Conservation (phyloP, 1,284 basidiomycete genomes). For the Boletus sp. region DNA sequence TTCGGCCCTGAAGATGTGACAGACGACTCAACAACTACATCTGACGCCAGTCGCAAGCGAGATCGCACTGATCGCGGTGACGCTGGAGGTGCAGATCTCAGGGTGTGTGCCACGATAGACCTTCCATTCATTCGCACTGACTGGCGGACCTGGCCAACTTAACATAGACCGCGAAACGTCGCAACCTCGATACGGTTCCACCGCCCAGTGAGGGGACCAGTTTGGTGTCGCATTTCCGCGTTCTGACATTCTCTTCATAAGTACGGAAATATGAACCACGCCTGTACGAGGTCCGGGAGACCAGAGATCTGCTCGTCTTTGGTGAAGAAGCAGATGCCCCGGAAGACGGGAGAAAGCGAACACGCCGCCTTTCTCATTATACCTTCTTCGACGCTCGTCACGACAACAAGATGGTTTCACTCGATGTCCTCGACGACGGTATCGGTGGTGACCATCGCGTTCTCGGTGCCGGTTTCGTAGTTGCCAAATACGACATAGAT, state of each 20-base stretch:
- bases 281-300: conserved; percentile 33
- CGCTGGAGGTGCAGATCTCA: conserved; percentile 10
- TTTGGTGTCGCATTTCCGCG: neutral
- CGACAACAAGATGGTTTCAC: conserved; percentile 28
- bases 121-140: neutral
- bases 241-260: conserved; percentile 9
- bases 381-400: conserved; percentile 37
- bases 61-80: conserved; percentile 19
- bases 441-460: conserved; percentile 16
- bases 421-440: conserved; percentile 29
- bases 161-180: conserved; percentile 26
- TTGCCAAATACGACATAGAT: conserved; percentile 35
- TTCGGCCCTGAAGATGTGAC: conserved; percentile 21
- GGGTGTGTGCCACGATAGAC: conserved; percentile 14
- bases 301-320: conserved; percentile 28
- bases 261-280: conserved; percentile 26
- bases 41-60: conserved; percentile 30
- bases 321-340: conserved; percentile 32
- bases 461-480: conserved; percentile 37
- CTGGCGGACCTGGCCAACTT: neutral
- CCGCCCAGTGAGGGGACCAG: conserved; percentile 16
- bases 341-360: conserved; percentile 30
- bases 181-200: conserved; percentile 24
- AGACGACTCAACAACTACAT: conserved; percentile 26
- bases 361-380: conserved; percentile 40